Base-by-base conservation (phyloP, 495 filamentous ascomycete genomes). In the Penicillium paxilli region DNA sequence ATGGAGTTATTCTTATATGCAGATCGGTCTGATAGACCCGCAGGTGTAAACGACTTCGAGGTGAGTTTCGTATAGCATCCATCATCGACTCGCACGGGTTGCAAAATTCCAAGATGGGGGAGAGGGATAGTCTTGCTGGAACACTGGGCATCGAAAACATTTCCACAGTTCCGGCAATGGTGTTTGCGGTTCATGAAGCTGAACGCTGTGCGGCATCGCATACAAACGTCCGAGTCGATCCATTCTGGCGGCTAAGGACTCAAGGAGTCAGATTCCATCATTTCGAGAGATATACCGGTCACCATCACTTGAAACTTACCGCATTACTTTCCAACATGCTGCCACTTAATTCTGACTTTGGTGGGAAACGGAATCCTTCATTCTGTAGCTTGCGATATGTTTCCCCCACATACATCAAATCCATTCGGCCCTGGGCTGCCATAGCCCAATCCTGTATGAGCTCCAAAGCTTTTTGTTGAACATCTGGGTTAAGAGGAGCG, bases 111-210 rank as follows among this genome's bases (percentile, higher is more conserved):
- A 11, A 98, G 81, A 66, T 96, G 93, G 12, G 94, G 95, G 9
- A 98, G 72, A 8, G 94, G 88, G 35, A 97, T 78, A 8, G 81
- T 83, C 71, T 98, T 98, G 75, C 85, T 86, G 16, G 92, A 96
- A 61, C 94, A 98, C 60, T 92, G 83, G 49, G 89, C 89, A 63
- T 95, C 92, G 67, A 98, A 98, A 49, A 96, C 94, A 67, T 92
- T 96, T 20, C 94, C 94, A 62, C 94, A 98, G 64, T 98, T 98
- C 40, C 94, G 84, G 62, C 94, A 98, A 69, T 98, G 94, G 62
- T 98, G 94, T 61, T 97, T 98, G 62, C 94, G 84, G 67, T 98
- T 98, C 52, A 91, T 98, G 65, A 98, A 98, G 28, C 90, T 96
- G 64, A 98, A 98, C 5, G 91, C 69, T 20, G 92, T 96, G 52